phyloP scores from a whole-genome alignment of 2,329 filamentous ascomycete species.

The Blastomyces parvus region DNA sequence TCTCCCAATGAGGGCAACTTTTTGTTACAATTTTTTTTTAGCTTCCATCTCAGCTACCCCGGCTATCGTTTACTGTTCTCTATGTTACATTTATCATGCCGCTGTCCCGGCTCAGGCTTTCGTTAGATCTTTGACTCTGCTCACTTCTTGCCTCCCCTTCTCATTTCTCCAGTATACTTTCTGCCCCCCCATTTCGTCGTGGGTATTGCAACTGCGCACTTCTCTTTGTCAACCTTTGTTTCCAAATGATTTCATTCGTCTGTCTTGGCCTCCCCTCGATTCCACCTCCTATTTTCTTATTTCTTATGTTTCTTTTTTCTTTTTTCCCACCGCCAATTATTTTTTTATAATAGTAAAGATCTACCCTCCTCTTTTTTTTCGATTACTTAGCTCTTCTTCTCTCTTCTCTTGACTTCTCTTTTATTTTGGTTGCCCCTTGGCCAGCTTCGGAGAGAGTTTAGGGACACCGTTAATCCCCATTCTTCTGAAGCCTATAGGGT shows the following conservation, averaged over 20 bases:
- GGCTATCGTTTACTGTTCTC: background rate
- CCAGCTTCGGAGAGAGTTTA: background rate
- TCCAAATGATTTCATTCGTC: background rate
- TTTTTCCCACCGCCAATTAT: background rate
- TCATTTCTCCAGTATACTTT: background rate
- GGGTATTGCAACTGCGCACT: background rate
- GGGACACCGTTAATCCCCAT: background rate
- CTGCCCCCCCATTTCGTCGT: background rate
- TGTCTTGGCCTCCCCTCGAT: background rate
- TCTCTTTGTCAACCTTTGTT: background rate
- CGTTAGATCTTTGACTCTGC: background rate
- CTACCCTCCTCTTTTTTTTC: background rate
- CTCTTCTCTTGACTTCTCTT: background rate
- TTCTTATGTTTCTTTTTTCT: background rate
- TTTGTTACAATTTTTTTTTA: background rate
- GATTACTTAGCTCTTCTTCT: background rate
- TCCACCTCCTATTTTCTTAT: background rate
- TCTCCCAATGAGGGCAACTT: background rate
- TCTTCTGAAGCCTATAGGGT: background rate
- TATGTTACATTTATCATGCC: background rate
- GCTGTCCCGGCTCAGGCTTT: background rate
- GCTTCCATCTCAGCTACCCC: background rate
- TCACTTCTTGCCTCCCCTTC: background rate
- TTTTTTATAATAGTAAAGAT: constrained; percentile 6
- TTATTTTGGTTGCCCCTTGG: background rate